phyloP scores from a whole-genome alignment of 2,329 filamentous ascomycete species.

The Monosporascus sp. region DNA sequence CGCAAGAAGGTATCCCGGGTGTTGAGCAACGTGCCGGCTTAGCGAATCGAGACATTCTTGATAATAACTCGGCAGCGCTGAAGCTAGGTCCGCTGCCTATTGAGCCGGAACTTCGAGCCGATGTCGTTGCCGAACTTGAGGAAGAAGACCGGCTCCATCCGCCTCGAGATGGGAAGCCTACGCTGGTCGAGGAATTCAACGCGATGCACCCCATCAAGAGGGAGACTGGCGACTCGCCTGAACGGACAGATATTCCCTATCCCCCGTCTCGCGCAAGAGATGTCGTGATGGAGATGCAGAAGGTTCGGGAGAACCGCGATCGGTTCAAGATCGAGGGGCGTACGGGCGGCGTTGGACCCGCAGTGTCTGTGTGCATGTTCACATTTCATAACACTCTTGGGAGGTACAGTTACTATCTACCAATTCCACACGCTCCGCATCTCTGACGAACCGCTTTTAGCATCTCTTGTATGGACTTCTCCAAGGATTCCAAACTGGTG shows the following conservation, averaged over 20 bases:
- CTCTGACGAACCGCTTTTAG: conserved; percentile 34
- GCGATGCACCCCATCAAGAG: conserved; percentile 76
- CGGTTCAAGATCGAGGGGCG: conserved; percentile 82
- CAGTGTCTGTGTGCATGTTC: conserved; percentile 91
- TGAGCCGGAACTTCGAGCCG: conserved; percentile 75
- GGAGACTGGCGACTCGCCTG: conserved; percentile 78
- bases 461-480: conserved; percentile 92
- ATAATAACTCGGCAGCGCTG: conserved; percentile 48
- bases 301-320: conserved; percentile 87
- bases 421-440: not conserved
- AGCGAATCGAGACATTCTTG: conserved; percentile 54
- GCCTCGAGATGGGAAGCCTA: conserved; percentile 63
- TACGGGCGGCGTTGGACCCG: conserved; percentile 76
- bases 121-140: conserved; percentile 80
- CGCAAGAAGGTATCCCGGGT: conserved; percentile 60
- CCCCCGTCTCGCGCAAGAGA: conserved; percentile 85
- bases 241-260: conserved; percentile 72
- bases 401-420: conserved; percentile 49
- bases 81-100: conserved; percentile 78
- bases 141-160: conserved; percentile 78
- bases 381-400: conserved; percentile 97
- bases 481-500: conserved; percentile 79
- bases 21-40: conserved; percentile 50
- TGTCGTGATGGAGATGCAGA: conserved; percentile 89
- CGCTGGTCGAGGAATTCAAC: conserved; percentile 82